These are phyloP conservation scores for Porodaedalea pini DNA, from an alignment of 1,284 basidiomycete genomes.

Conservation along the genomic window DNA sequence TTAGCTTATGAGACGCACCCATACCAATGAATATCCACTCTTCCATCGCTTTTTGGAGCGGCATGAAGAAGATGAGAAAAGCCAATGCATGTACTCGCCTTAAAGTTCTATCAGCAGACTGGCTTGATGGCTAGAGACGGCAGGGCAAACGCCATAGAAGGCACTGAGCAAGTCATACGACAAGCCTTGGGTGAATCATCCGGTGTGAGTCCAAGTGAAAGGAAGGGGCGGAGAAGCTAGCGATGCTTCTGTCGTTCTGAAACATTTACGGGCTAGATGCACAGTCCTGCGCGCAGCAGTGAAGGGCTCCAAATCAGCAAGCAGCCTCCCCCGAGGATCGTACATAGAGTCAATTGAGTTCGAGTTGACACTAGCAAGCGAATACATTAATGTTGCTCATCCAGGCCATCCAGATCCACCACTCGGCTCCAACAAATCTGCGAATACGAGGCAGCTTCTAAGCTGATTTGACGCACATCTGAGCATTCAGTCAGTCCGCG, in stretches of 20 bases:
- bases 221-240: background rate
- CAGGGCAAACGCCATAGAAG: background rate
- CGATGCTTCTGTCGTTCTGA: background rate
- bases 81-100: background rate
- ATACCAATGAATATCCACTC: background rate
- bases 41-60: background rate
- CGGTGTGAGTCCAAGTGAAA: background rate
- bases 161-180: background rate
- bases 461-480: background rate
- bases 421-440: background rate
- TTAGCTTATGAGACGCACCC: background rate
- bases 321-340: background rate
- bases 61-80: background rate
- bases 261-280: background rate
- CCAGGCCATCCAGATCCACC: background rate
- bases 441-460: background rate
- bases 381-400: too few species aligned
- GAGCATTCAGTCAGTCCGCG: background rate
- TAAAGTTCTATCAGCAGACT: background rate
- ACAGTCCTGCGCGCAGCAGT: background rate
- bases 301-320: background rate
- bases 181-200: background rate
- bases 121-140: background rate
- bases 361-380: background rate
- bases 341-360: background rate